Percentiles rank a stretch among this genome's conserved stretches.
These are phyloP conservation scores for Tubosaeta sp. DNA, from an alignment of 768 basidiomycete genomes.

Conservation along the genomic window DNA sequence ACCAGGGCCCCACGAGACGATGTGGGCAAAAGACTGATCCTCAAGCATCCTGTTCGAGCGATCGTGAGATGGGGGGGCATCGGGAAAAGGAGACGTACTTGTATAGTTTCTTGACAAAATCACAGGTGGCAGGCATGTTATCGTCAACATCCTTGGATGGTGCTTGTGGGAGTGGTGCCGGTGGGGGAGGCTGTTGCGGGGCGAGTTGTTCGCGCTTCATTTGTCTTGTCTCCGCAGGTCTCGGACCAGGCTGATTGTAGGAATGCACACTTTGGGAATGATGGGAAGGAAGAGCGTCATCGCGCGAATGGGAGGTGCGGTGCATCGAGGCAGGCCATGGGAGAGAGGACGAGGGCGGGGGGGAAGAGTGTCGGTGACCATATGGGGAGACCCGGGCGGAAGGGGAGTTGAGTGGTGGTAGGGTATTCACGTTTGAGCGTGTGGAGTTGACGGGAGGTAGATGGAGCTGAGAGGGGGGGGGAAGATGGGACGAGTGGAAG, in stretches of 20 bases:
- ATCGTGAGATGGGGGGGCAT: slow-evolving; percentile 3
- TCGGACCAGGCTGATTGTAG: slow-evolving; percentile 20
- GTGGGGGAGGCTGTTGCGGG: slow-evolving; percentile 23
- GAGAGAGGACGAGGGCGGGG: slow-evolving; percentile 22
- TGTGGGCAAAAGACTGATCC: slow-evolving; percentile 62
- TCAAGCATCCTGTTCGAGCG: slow-evolving; percentile 73
- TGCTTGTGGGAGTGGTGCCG: slow-evolving; percentile 12
- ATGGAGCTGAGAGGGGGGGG: slow-evolving; percentile 41
- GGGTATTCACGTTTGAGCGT: slow-evolving; percentile 36
- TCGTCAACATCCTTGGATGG: slow-evolving; percentile 50
- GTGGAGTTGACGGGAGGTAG: slow-evolving; percentile 33
- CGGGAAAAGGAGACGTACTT: slow-evolving; percentile 48
- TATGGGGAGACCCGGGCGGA: slow-evolving; percentile 25
- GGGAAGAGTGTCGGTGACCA: slow-evolving; percentile 25
- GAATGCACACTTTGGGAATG: slow-evolving; percentile 15
- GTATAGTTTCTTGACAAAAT: slow-evolving; percentile 94
- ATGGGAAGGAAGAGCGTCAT: slow-evolving; percentile 35
- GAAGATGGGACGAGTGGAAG: slow-evolving; percentile 42
- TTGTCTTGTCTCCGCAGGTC: slow-evolving; percentile 22
- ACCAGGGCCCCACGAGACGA: slow-evolving; percentile 79
- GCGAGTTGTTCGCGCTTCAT: slow-evolving; percentile 28
- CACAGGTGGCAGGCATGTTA: slow-evolving; percentile 80
- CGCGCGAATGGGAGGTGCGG: slow-evolving; percentile 39
- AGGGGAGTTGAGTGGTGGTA: slow-evolving; percentile 36
- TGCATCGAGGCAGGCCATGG: slow-evolving; percentile 27